A percentile compares a stretch with the other conserved stretches of the same genome.
phyloP scores from a whole-genome alignment of 1,139 yeast species.

The Yamadazyma membranifaciens region DNA sequence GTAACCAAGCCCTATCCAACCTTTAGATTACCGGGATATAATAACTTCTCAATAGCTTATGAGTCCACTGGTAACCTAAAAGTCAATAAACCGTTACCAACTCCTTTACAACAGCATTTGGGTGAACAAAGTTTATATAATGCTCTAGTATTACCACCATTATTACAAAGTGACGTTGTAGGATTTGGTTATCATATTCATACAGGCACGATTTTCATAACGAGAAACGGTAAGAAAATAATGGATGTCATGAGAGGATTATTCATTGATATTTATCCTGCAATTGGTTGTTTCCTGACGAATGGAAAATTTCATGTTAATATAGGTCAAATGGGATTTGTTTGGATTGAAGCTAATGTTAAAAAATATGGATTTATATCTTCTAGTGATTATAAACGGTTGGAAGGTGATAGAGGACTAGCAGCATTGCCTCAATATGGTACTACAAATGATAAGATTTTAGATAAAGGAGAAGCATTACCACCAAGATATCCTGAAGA shows the following conservation, averaged over 20 bases:
- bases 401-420: slow-evolving; percentile 45
- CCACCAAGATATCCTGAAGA: slow-evolving; percentile 69
- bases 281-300: slow-evolving; percentile 77
- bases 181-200: slow-evolving; percentile 87
- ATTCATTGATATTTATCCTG: slow-evolving; percentile 80
- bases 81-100: slow-evolving; percentile 71
- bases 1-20: slow-evolving; percentile 85
- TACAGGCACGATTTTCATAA: slow-evolving; percentile 80
- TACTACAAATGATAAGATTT: slow-evolving; percentile 37
- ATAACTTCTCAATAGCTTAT: slow-evolving; percentile 80
- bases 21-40: slow-evolving; percentile 84
- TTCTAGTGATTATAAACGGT: slow-evolving; percentile 46
- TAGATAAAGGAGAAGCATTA: slow-evolving; percentile 71
- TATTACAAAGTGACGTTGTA: slow-evolving; percentile 83
- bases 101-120: slow-evolving; percentile 46
- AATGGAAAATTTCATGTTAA: slow-evolving; percentile 78
- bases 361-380: slow-evolving; percentile 89
- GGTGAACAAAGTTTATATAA: slow-evolving; percentile 49
- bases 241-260: slow-evolving; percentile 83
- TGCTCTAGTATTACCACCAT: slow-evolving; percentile 72
- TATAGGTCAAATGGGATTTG: slow-evolving; percentile 89
- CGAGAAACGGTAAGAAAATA: slow-evolving; percentile 85
- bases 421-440: slow-evolving; percentile 42
- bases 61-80: slow-evolving; percentile 83
- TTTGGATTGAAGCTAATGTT: slow-evolving; percentile 93